These are phyloP conservation scores for Neurospora sp. DNA, from an alignment of 495 filamentous ascomycete genomes.

Conservation along the genomic window DNA sequence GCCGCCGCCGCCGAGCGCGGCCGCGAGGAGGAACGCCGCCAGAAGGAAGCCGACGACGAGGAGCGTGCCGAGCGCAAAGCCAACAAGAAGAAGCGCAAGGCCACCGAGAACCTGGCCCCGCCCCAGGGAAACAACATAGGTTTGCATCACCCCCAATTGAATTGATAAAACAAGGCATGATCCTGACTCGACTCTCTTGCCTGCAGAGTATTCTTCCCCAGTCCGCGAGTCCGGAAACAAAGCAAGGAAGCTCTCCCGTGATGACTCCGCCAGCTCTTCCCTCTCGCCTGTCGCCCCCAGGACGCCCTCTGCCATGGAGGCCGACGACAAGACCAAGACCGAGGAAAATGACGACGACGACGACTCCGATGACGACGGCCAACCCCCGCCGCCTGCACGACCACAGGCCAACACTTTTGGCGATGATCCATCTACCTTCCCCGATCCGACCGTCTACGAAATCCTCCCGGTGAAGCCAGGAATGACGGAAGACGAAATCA, in stretches of 20 bases:
- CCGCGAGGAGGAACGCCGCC: constrained; percentile 28
- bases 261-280: constrained; percentile 56
- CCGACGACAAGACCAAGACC: constrained; percentile 39
- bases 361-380: constrained; percentile 64
- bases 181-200: neutral
- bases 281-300: constrained; percentile 45
- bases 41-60: constrained; percentile 30
- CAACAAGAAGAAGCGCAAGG: constrained; percentile 51
- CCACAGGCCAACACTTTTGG: constrained; percentile 76
- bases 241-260: constrained; percentile 38
- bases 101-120: constrained; percentile 45
- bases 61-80: constrained; percentile 39
- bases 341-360: constrained; percentile 38
- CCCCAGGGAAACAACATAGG: constrained; percentile 53
- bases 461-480: constrained; percentile 62
- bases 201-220: constrained; percentile 35
- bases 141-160: neutral
- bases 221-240: constrained; percentile 30
- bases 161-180: too few relatives aligned
- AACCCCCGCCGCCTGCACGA: constrained; percentile 63
- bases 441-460: constrained; percentile 90
- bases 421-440: constrained; percentile 80
- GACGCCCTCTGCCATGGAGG: constrained; percentile 38
- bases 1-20: constrained; percentile 32
- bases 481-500: constrained; percentile 73